Percentiles rank a stretch among this genome's conserved stretches.
Evolutionary conservation across 306 rosid genomes (phyloP).

Genomic region (Cyamopsis tetragonoloba): DNA sequence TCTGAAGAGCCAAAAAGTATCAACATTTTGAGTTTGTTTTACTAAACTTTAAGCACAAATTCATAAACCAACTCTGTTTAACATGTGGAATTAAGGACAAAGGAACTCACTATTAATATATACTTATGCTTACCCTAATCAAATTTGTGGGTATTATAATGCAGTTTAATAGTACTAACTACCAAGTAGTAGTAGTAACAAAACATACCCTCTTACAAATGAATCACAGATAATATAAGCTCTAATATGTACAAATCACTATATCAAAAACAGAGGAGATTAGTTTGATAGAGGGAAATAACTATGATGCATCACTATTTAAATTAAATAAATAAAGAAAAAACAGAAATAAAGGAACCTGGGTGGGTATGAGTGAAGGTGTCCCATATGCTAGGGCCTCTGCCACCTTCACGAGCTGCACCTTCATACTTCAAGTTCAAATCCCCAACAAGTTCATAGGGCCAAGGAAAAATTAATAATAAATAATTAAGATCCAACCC

Average conservation of each 20-base stretch:
- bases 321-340: not conserved
- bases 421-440: slow-evolving; percentile 38
- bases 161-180: not conserved
- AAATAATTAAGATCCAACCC: slow-evolving; percentile 10
- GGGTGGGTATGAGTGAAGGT: slow-evolving; percentile 53
- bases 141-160: not conserved
- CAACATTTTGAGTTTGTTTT: not conserved
- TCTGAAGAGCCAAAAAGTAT: slow-evolving; percentile 30
- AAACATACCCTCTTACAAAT: not conserved
- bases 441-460: not conserved
- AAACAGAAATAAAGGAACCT: slow-evolving; percentile 24
- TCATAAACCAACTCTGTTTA: not conserved
- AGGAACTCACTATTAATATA: not conserved
- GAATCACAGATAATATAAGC: not conserved
- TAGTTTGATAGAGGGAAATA: not conserved
- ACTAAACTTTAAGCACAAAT: not conserved
- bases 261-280: not conserved
- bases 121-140: not conserved
- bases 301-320: not conserved
- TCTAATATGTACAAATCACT: not conserved
- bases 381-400: slow-evolving; percentile 68
- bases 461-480: not conserved
- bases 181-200: too few species aligned
- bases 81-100: not conserved
- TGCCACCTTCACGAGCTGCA: slow-evolving; percentile 55